Conservation (phyloP, 768 basidiomycete genomes). For the Myochromella boudieri region DNA sequence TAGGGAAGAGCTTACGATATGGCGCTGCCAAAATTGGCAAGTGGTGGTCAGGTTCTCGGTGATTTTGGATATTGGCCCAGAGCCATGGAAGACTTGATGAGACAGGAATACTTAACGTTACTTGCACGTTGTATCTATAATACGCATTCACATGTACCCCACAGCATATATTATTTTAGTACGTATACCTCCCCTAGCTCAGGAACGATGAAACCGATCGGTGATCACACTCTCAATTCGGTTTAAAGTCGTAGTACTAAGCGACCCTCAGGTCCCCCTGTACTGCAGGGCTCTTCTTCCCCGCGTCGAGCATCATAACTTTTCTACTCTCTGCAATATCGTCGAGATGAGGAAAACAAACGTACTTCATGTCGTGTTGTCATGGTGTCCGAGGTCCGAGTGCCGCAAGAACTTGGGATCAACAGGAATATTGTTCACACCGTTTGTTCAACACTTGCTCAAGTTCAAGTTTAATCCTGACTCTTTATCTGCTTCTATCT, state of each 20-base stretch:
- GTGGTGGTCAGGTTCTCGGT: slow-evolving; percentile 60
- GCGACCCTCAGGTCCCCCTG: not conserved
- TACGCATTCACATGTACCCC: slow-evolving; percentile 7
- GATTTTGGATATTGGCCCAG: slow-evolving; percentile 9
- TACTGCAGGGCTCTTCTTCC: no score
- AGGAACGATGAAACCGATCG: slow-evolving; percentile 4
- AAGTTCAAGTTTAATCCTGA: not conserved
- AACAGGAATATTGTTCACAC: slow-evolving; percentile 7
- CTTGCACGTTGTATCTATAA: slow-evolving; percentile 11
- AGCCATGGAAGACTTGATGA: slow-evolving; percentile 9
- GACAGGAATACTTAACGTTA: slow-evolving; percentile 14
- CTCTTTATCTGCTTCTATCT: not conserved
- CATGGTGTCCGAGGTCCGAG: slow-evolving; percentile 21
- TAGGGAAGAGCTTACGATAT: slow-evolving; percentile 78
- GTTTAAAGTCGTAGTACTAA: slow-evolving; percentile 8
- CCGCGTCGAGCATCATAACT: no score
- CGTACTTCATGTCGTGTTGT: slow-evolving; percentile 12
- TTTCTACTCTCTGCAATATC: not conserved
- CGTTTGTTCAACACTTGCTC: not conserved
- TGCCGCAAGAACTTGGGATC: slow-evolving; percentile 6
- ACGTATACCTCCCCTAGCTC: not conserved
- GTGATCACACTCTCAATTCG: slow-evolving; percentile 5
- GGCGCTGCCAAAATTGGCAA: slow-evolving; percentile 76
- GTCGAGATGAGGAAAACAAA: not conserved
- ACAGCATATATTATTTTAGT: slow-evolving; percentile 9